A percentile compares a stretch with the other conserved stretches of the same genome.
Evolutionary conservation across 441 rosid species (phyloP).

Genomic region (Pelargonium fulgidum): DNA sequence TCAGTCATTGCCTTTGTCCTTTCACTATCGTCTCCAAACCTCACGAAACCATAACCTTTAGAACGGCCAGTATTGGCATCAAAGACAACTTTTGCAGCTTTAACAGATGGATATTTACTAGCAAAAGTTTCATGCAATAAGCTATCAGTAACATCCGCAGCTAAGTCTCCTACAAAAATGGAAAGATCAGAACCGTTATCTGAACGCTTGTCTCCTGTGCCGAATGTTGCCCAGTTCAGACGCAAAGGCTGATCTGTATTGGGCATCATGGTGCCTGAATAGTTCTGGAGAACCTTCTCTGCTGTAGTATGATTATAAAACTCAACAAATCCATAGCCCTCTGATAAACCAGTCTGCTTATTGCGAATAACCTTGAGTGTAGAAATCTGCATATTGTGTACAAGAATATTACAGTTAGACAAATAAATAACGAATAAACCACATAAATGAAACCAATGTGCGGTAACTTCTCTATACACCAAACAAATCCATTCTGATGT

Average conservation of each 20-base stretch:
- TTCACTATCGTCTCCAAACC: constrained; percentile 81
- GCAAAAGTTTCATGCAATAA: constrained; percentile 63
- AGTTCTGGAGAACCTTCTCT: constrained; percentile 67
- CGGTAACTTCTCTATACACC: background rate
- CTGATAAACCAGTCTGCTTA: constrained; percentile 72
- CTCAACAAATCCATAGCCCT: constrained; percentile 92
- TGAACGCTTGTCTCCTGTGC: constrained; percentile 70
- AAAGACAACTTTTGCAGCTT: constrained; percentile 80
- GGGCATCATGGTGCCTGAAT: constrained; percentile 55
- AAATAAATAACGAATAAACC: background rate
- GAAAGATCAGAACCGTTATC: constrained; percentile 81
- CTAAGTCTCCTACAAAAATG: constrained; percentile 90
- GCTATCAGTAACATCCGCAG: constrained; percentile 77
- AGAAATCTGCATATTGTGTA: constrained; percentile 41
- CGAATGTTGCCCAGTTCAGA: constrained; percentile 92
- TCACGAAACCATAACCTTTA: constrained; percentile 92
- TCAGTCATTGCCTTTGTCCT: constrained; percentile 76
- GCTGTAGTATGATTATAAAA: constrained; percentile 67
- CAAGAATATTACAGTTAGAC: constrained; percentile 4
- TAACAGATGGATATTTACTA: constrained; percentile 67
- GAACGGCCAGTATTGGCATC: constrained; percentile 84
- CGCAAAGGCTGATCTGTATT: constrained; percentile 73
- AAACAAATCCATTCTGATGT: background rate
- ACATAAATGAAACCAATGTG: background rate
- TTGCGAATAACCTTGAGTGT: constrained; percentile 86